Percentiles rank a stretch among this genome's conserved stretches.
Conservation (phyloP, 164 flowering plant species). For the Dillenia suffruticosa region DNA sequence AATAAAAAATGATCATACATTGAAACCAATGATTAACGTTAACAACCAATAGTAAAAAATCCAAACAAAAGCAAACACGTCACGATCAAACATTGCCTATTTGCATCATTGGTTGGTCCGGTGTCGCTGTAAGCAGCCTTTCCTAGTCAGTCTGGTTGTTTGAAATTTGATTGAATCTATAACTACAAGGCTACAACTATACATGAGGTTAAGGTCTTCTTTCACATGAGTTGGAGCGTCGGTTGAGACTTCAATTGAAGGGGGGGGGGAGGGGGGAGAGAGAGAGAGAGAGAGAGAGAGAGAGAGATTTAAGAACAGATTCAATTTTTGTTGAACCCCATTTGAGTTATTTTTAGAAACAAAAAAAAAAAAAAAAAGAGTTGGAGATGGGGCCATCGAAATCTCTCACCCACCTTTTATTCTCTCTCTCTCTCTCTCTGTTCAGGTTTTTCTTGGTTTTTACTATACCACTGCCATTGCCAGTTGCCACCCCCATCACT, state of each 20-base stretch:
- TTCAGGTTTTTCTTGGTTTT: conserved; percentile 20
- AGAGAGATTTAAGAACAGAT: no score
- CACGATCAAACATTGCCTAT: conserved; percentile 5
- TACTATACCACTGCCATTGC: conserved; percentile 12
- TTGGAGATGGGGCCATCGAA: conserved; percentile 34
- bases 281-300: no score
- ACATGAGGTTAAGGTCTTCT: conserved; percentile 1
- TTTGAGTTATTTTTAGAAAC: neutral
- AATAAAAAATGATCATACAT: no score
- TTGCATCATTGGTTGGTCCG: conserved; percentile 21
- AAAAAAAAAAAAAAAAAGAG: neutral
- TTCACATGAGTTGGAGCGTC: conserved; percentile 27
- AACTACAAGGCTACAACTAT: neutral
- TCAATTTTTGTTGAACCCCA: neutral
- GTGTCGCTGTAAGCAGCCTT: conserved; percentile 18
- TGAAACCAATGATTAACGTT: no score
- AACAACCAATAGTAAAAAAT: neutral
- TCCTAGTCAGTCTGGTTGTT: no score
- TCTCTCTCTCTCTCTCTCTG: conserved; percentile 4
- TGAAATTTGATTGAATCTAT: conserved; percentile 5
- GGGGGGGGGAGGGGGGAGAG: no score
- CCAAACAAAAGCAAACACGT: conserved; percentile 3
- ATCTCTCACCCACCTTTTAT: conserved; percentile 23
- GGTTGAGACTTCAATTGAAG: conserved; percentile 17
- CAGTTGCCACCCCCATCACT: conserved; percentile 1